Conservation (phyloP, 371 early-diverging fungal genomes). For the Nematocida major region DNA sequence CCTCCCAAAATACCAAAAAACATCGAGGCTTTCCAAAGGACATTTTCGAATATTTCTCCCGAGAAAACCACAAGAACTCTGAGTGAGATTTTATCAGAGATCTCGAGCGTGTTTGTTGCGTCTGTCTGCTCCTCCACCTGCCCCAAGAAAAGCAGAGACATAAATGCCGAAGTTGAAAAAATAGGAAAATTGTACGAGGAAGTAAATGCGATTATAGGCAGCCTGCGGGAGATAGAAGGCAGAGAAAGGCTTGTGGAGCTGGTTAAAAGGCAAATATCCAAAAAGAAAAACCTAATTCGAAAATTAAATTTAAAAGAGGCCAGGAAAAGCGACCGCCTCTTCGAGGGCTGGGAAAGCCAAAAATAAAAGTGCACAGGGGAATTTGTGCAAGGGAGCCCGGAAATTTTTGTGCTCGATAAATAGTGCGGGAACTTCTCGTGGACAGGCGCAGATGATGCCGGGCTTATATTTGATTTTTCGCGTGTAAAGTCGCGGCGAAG, state of each 20-base stretch:
- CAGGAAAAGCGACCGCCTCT: neutral
- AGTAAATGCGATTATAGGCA: constrained; percentile 1
- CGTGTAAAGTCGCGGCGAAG: no score
- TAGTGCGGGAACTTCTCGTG: no score
- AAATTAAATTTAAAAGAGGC: constrained; percentile 24
- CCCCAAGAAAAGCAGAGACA: neutral
- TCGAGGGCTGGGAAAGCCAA: neutral
- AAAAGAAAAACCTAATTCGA: constrained; percentile 27
- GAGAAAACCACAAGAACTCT: neutral
- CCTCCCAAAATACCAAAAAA: neutral
- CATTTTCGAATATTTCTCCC: neutral
- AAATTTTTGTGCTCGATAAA: no score
- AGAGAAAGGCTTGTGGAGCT: neutral
- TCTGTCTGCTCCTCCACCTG: neutral
- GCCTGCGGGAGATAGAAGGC: constrained; percentile 15
- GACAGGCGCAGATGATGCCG: no score
- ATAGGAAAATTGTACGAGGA: constrained; percentile 33
- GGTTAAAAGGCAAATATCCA: constrained; percentile 19
- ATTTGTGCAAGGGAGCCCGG: no score
- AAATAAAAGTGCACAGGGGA: neutral
- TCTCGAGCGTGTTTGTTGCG: neutral
- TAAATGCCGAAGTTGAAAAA: constrained; percentile 15
- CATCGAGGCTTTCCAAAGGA: neutral
- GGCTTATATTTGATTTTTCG: no score
- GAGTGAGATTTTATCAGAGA: neutral